Evolutionary conservation across 164 flowering plant genomes (phyloP).

Genomic region (Liquidambar formosana): DNA sequence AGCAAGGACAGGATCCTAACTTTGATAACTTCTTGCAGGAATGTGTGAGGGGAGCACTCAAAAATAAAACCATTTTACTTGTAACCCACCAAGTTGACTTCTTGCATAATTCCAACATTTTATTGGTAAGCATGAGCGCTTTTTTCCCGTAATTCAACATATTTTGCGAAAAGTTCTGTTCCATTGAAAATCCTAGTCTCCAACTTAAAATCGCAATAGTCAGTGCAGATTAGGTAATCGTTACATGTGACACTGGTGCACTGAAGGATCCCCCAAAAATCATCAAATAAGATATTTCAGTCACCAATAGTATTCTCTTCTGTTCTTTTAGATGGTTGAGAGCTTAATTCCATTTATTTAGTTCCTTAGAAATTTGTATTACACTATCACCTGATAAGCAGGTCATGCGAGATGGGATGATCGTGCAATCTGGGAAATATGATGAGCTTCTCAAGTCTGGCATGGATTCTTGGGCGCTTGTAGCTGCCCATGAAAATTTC

Average conservation of each 20-base stretch:
- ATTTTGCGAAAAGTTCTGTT: too few species aligned
- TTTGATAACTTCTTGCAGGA: too few species aligned
- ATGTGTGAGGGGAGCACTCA: conserved; percentile 83
- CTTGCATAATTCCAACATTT: conserved; percentile 83
- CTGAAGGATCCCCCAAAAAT: too few species aligned
- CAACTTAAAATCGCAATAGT: too few species aligned
- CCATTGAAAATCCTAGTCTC: too few species aligned
- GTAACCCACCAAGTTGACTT: conserved; percentile 98
- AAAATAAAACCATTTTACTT: conserved; percentile 77
- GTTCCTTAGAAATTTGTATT: too few species aligned
- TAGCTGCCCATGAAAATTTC: conserved; percentile 84
- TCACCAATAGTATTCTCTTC: too few species aligned
- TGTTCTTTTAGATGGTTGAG: too few species aligned
- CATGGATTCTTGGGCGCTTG: conserved; percentile 71
- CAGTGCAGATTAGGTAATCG: neutral
- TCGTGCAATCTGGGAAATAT: conserved; percentile 91
- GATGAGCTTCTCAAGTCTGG: conserved; percentile 59
- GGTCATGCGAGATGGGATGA: conserved; percentile 96
- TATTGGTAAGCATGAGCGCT: conserved; percentile 47
- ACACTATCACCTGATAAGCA: conserved; percentile 35
- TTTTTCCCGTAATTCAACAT: too few species aligned
- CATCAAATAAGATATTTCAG: too few species aligned
- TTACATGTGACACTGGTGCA: neutral
- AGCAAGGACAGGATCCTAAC: too few species aligned
- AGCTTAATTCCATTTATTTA: too few species aligned